Base-by-base conservation (phyloP, 257 asterid species). In the Rhazya stricta region DNA sequence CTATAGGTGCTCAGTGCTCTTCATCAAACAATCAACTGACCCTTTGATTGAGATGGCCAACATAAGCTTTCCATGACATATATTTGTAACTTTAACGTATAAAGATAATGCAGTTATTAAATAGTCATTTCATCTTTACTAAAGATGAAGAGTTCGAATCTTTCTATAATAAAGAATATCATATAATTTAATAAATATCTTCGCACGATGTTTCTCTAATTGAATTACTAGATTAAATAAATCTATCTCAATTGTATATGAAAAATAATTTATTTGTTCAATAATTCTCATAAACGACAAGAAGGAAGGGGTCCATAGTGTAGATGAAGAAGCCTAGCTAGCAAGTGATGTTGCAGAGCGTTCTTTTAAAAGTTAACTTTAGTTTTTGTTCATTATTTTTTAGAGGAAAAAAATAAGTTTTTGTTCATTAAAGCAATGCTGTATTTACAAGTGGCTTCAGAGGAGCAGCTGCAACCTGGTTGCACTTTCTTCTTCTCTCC, bases 281-380 rank as follows among this genome's bases (percentile, higher is more conserved):
- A 50, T 34, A 71, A 54, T 42, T 72, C 50, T 66, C 37, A 43
- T 43, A 73, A 30, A 73, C 77, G 77, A 73, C 77, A 73, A 73
- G 53, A 60, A 60, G 2, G 60, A 58, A 58, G 37, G 42, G 56
- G n/a, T n/a, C 42, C 68, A 54, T 37, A 72, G 18, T 32, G 56
- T 63, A 34, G 21, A 63, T 18, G 43, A 34, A 62, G 25, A 18
- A 62, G 43, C 53, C 29, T 39, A 53, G 34, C 74, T 36, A 51
- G 30, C 25, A 3, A 32, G 34, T 51, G 9, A 71, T 71, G 18
- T n/a, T 9, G 9, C 25, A 21, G 43, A 54, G 51, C 53, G 32
- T 72, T 53, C 39, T 34, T 73, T 73, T 5, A 58, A 58, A 58
- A 7, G 41, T 29, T 27, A 39, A n/a, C 41, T 27, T 57, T 27